Conservation (phyloP, 1,284 basidiomycete species). For the Naganishia sp. region DNA sequence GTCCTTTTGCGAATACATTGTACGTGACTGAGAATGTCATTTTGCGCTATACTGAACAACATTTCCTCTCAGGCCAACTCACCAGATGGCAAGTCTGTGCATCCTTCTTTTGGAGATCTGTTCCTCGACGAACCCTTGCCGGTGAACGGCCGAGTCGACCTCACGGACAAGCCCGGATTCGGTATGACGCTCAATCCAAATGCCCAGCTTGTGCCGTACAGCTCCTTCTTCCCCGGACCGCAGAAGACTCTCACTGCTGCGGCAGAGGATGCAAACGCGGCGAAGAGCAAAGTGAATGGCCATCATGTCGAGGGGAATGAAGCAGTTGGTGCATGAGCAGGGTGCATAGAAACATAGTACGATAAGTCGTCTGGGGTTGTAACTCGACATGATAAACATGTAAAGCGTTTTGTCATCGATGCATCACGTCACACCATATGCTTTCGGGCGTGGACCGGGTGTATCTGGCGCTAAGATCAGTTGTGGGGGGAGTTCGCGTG, state of each 20-base stretch:
- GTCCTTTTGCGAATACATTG: constrained; percentile 56
- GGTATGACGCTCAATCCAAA: constrained; percentile 58
- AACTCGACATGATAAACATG: too few relatives aligned
- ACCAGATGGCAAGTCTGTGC: constrained; percentile 58
- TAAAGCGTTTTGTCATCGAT: too few relatives aligned
- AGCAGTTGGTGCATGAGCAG: constrained; percentile 11
- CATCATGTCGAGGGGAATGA: constrained; percentile 16
- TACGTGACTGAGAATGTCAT: constrained; percentile 27
- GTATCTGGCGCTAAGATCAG: too few relatives aligned
- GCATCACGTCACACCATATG: too few relatives aligned
- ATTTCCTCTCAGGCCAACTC: constrained; percentile 54
- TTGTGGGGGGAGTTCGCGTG: too few relatives aligned
- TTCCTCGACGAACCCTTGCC: constrained; percentile 60
- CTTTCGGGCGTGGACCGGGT: too few relatives aligned
- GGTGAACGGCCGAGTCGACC: constrained; percentile 55
- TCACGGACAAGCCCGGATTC: constrained; percentile 55
- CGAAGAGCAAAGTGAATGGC: constrained; percentile 18
- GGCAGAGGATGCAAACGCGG: constrained; percentile 6
- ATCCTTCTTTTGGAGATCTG: constrained; percentile 59
- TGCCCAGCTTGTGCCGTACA: constrained; percentile 53
- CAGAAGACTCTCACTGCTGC: constrained; percentile 16
- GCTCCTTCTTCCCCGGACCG: constrained; percentile 43
- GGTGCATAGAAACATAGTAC: too few relatives aligned
- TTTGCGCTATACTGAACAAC: neutral
- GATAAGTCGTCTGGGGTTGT: too few relatives aligned